These are phyloP conservation scores for Pythium volutum DNA, from an alignment of 352 stramenopile genomes.

Conservation along the genomic window DNA sequence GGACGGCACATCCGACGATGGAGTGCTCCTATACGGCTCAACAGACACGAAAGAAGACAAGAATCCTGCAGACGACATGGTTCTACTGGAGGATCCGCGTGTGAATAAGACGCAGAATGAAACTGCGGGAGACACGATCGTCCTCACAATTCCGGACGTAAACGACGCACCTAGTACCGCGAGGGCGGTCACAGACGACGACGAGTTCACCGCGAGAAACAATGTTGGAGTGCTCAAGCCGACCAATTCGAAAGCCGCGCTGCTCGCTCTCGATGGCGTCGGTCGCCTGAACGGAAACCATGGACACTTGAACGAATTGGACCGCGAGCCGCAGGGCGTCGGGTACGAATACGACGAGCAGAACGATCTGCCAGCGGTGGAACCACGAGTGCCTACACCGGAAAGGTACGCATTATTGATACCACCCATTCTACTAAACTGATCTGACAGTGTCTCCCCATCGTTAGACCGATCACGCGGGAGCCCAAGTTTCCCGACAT, in stretches of 20 bases:
- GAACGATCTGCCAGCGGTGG: background rate
- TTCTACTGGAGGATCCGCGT: background rate
- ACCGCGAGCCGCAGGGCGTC: conserved; percentile 32
- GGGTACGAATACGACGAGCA: conserved; percentile 47
- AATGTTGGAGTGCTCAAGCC: background rate
- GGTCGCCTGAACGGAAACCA: conserved; percentile 20
- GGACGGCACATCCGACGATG: background rate
- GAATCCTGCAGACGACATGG: no score
- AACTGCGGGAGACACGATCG: background rate
- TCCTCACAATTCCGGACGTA: background rate
- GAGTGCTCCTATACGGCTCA: no score
- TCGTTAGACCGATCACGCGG: conserved; percentile 17
- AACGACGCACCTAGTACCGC: background rate
- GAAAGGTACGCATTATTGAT: conserved; percentile 4
- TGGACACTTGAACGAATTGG: conserved; percentile 12
- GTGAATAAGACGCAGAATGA: background rate
- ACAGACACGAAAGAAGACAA: background rate
- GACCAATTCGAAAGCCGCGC: conserved; percentile 4
- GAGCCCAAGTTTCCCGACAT: conserved; percentile 66
- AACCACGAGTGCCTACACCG: background rate
- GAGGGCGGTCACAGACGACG: background rate
- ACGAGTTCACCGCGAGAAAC: background rate
- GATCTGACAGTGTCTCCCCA: background rate
- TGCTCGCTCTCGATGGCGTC: background rate
- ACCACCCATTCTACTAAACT: background rate